Percentiles rank a stretch among this genome's conserved stretches.
These are phyloP conservation scores for Tylopilus vinaceipallidus DNA, from an alignment of 768 basidiomycete species.

Conservation along the genomic window DNA sequence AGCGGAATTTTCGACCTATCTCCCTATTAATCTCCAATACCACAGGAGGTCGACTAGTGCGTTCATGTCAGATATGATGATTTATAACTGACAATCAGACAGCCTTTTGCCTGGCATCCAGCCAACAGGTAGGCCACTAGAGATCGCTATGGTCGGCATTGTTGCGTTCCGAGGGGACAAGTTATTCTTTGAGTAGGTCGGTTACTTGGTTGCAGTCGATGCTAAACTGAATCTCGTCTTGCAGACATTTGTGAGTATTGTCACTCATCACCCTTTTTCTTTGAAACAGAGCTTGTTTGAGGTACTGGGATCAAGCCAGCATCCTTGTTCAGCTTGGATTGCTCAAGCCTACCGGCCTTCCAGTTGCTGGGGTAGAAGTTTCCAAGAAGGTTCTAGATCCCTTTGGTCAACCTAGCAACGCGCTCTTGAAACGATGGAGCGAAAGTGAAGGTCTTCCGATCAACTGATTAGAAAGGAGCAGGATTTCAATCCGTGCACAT, in stretches of 20 bases:
- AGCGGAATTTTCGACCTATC: not conserved
- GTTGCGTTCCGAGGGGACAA: conserved; percentile 50
- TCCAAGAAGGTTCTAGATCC: conserved; percentile 42
- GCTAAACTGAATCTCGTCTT: not conserved
- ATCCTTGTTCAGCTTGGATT: conserved; percentile 42
- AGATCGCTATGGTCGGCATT: conserved; percentile 43
- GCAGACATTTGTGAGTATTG: conserved; percentile 20
- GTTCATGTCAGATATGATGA: conserved; percentile 8
- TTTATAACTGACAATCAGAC: not conserved
- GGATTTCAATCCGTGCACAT: no score
- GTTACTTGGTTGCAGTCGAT: not conserved
- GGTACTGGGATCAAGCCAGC: conserved; percentile 52
- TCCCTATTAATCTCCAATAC: not conserved
- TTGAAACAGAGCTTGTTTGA: conserved; percentile 12
- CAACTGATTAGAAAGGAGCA: no score
- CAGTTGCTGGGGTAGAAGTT: conserved; percentile 40
- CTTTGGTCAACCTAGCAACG: conserved; percentile 40
- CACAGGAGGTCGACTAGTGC: conserved; percentile 43
- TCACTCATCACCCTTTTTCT: not conserved
- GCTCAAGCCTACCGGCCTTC: conserved; percentile 31
- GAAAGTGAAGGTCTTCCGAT: conserved; percentile 37
- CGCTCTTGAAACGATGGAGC: conserved; percentile 35
- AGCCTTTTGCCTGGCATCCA: conserved; percentile 35
- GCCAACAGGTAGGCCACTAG: conserved; percentile 38
- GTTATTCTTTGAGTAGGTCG: conserved; percentile 43